Evolutionary conservation across 1,284 basidiomycete genomes (phyloP).

Genomic region (Coriolopsis trogii): DNA sequence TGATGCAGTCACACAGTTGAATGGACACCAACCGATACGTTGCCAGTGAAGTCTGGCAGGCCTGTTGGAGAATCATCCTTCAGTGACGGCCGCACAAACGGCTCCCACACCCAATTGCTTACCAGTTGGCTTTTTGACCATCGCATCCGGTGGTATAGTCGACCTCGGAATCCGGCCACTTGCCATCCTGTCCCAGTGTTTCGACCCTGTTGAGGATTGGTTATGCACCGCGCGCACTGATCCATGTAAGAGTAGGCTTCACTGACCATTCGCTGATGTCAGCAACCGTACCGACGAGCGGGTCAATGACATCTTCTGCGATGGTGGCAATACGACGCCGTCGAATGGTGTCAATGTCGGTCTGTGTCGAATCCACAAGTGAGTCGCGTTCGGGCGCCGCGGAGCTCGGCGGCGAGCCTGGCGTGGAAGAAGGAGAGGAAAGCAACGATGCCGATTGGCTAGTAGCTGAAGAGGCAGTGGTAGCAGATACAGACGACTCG

Average conservation of each 20-base stretch:
- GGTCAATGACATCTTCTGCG: constrained; percentile 1
- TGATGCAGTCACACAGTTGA: background rate
- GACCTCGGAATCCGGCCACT: constrained; percentile 56
- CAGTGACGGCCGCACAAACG: background rate
- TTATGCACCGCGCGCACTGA: background rate
- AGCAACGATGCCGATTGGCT: no score
- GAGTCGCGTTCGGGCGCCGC: no score
- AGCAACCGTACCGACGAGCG: constrained; percentile 9
- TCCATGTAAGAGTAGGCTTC: background rate
- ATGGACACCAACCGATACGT: constrained; percentile 49
- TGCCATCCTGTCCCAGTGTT: constrained; percentile 49
- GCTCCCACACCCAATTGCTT: background rate
- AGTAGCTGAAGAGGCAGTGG: no score
- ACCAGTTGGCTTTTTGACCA: constrained; percentile 65
- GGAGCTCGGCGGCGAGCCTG: background rate
- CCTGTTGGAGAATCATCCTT: constrained; percentile 18
- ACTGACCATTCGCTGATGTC: constrained; percentile 24
- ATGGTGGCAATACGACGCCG: constrained; percentile 15
- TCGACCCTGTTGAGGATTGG: constrained; percentile 39
- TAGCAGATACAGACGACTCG: no score
- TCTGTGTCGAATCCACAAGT: background rate
- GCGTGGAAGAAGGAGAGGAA: background rate
- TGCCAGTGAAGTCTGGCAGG: constrained; percentile 65
- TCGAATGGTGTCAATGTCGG: constrained; percentile 21
- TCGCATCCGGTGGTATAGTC: constrained; percentile 62